A percentile compares a stretch with the other conserved stretches of the same genome.
Evolutionary conservation across 2,329 filamentous ascomycete genomes (phyloP).

Genomic region (Neonectria punicea): DNA sequence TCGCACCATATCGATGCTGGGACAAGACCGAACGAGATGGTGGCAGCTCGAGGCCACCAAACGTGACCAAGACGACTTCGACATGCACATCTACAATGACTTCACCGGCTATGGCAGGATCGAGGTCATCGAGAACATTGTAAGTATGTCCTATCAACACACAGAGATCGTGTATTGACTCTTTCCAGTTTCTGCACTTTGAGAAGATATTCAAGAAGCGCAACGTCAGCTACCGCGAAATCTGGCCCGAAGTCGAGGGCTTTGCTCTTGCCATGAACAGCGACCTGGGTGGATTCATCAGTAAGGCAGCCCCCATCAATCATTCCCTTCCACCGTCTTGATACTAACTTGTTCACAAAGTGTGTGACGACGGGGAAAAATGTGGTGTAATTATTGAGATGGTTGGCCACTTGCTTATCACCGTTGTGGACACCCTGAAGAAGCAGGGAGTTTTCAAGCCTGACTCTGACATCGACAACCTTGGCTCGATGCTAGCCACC

Average conservation of each 20-base stretch:
- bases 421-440: conserved; percentile 27
- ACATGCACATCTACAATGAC: conserved; percentile 57
- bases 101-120: conserved; percentile 52
- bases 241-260: conserved; percentile 40
- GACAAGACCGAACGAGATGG: conserved; percentile 27
- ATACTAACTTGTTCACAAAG: conserved; percentile 10
- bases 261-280: conserved; percentile 28
- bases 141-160: conserved; percentile 13
- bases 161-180: background rate
- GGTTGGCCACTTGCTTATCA: conserved; percentile 27
- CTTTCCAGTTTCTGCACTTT: conserved; percentile 49
- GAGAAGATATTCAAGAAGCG: conserved; percentile 27
- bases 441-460: conserved; percentile 26
- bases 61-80: conserved; percentile 51
- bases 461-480: conserved; percentile 30
- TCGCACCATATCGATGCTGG: conserved; percentile 33
- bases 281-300: conserved; percentile 7
- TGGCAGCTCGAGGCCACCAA: conserved; percentile 36
- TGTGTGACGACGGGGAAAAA: conserved; percentile 16
- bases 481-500: conserved; percentile 26
- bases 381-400: conserved; percentile 20
- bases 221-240: conserved; percentile 26
- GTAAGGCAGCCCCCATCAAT: conserved; percentile 3
- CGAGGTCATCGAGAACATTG: conserved; percentile 55
- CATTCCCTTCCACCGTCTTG: rapidly evolving